Percentiles rank a stretch among this genome's conserved stretches.
Conservation (phyloP, 2,329 filamentous ascomycete species). For the Microcyclosporella mali region DNA sequence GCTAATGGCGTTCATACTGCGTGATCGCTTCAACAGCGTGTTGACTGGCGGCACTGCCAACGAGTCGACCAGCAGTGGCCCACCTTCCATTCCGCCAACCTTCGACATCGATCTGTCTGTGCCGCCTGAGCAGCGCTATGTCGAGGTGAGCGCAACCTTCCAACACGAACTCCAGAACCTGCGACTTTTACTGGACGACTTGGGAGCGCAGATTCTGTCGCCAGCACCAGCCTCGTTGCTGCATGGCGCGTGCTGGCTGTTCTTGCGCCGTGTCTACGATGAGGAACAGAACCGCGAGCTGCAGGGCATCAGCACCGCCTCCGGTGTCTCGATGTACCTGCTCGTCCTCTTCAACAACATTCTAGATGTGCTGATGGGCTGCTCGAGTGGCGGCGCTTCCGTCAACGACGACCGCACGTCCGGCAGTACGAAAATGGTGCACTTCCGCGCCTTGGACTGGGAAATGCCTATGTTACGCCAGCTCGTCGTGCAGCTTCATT, state of each 20-base stretch:
- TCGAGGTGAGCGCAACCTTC: conserved; percentile 43
- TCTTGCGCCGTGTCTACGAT: conserved; percentile 47
- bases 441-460: conserved; percentile 51
- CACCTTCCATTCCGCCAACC: conserved; percentile 19
- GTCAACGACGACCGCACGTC: conserved; percentile 21
- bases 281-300: conserved; percentile 57
- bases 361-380: conserved; percentile 59
- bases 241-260: conserved; percentile 37
- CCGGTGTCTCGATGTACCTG: conserved; percentile 52
- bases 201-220: conserved; percentile 35
- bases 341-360: conserved; percentile 58
- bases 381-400: conserved; percentile 52
- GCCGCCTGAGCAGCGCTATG: conserved; percentile 48
- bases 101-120: conserved; percentile 49
- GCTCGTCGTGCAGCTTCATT: conserved; percentile 39
- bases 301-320: conserved; percentile 47
- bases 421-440: conserved; percentile 42
- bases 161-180: conserved; percentile 40
- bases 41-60: too few species aligned
- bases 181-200: conserved; percentile 45
- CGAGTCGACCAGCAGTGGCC: too few species aligned
- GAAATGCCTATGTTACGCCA: conserved; percentile 39
- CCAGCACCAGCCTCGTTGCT: conserved; percentile 28
- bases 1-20: too few species aligned
- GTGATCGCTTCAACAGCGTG: too few species aligned